phyloP scores from a whole-genome alignment of 306 rosid species.

The Prunus mongolica region DNA sequence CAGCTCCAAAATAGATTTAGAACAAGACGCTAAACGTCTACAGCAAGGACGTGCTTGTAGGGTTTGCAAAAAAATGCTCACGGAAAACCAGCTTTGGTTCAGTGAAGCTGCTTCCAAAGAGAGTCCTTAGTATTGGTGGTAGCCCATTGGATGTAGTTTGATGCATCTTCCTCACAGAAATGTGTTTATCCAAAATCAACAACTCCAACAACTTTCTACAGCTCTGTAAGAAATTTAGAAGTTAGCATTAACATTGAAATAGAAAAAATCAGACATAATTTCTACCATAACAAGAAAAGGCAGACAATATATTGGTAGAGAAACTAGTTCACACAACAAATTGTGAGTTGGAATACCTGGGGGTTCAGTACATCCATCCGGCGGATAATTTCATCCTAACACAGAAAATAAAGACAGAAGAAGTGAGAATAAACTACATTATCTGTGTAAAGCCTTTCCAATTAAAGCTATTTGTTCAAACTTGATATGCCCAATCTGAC shows the following conservation, averaged over 20 bases:
- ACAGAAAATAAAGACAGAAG: conserved; percentile 12
- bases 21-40: conserved; percentile 21
- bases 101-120: conserved; percentile 44
- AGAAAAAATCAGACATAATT: neutral
- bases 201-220: conserved; percentile 72
- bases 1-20: neutral
- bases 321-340: neutral
- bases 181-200: conserved; percentile 75
- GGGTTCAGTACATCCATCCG: conserved; percentile 85
- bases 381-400: conserved; percentile 62
- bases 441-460: neutral
- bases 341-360: conserved; percentile 49
- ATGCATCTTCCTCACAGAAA: conserved; percentile 67
- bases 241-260: conserved; percentile 21
- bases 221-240: conserved; percentile 48
- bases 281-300: neutral
- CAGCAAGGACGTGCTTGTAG: conserved; percentile 64
- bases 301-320: neutral
- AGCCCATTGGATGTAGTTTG: conserved; percentile 40
- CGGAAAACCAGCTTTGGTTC: conserved; percentile 38
- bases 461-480: neutral
- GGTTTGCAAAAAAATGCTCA: conserved; percentile 81
- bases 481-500: neutral
- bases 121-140: conserved; percentile 49
- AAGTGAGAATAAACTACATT: conserved; percentile 23